A percentile compares a stretch with the other conserved stretches of the same genome.
phyloP scores from a whole-genome alignment of 768 basidiomycete species.

The Fomitopsis pulvina region DNA sequence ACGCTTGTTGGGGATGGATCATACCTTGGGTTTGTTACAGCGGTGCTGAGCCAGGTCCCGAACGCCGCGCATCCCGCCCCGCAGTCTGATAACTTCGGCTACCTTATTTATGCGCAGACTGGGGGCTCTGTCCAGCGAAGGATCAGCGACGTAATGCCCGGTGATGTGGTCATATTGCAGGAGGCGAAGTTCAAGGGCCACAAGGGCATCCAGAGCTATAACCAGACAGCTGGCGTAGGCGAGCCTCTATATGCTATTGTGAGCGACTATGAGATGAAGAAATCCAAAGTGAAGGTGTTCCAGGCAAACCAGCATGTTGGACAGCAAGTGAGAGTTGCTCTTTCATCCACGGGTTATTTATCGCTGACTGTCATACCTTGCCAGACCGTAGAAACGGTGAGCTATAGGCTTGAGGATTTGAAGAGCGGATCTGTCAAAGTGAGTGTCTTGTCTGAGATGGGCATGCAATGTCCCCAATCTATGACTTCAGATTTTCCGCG shows the following conservation, averaged over 20 bases:
- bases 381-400: slow-evolving; percentile 68
- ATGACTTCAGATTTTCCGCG: slow-evolving; percentile 30
- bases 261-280: slow-evolving; percentile 79
- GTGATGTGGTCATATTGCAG: slow-evolving; percentile 70
- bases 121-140: slow-evolving; percentile 62
- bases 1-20: slow-evolving; percentile 80
- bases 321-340: slow-evolving; percentile 53
- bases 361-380: slow-evolving; percentile 8
- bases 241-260: slow-evolving; percentile 70
- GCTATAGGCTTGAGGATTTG: slow-evolving; percentile 83
- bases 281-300: slow-evolving; percentile 77
- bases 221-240: slow-evolving; percentile 45
- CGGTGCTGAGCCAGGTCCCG: slow-evolving; percentile 61
- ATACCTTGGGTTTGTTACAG: slow-evolving; percentile 68
- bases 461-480: not conserved
- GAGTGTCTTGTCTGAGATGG: slow-evolving; percentile 7
- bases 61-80: slow-evolving; percentile 40
- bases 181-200: slow-evolving; percentile 77
- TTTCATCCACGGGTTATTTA: slow-evolving; percentile 2
- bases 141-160: slow-evolving; percentile 76
- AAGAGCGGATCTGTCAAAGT: slow-evolving; percentile 84
- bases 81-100: slow-evolving; percentile 49
- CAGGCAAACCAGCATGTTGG: slow-evolving; percentile 86
- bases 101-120: slow-evolving; percentile 70
- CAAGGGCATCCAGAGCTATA: slow-evolving; percentile 74